Conservation (phyloP, 2,329 filamentous ascomycete genomes). For the Akanthomyces uredinophilus region DNA sequence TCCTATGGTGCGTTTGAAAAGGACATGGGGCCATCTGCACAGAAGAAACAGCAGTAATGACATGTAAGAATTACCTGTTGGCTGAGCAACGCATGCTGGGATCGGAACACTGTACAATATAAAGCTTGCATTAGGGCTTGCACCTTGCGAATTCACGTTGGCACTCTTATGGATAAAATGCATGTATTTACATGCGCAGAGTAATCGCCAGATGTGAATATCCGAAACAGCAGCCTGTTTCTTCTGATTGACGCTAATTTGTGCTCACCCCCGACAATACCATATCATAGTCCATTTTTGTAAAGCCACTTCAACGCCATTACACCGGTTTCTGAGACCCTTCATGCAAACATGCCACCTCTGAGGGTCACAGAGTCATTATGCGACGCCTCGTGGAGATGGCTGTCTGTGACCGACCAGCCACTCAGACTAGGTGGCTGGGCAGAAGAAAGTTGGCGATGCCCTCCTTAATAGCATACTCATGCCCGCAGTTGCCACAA, state of each 20-base stretch:
- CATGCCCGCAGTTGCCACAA: conserved; percentile 86
- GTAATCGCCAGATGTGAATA: neutral
- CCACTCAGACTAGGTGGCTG: conserved; percentile 69
- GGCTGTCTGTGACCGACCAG: neutral
- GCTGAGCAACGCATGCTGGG: neutral
- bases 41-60: conserved; percentile 63
- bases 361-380: neutral
- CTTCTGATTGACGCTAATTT: neutral
- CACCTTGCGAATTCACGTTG: neutral
- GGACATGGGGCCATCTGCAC: conserved; percentile 82
- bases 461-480: conserved; percentile 91
- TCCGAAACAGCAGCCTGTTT: neutral
- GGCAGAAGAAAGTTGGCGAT: conserved; percentile 95
- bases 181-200: neutral
- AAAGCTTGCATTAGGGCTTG: neutral
- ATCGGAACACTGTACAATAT: conserved; percentile 1
- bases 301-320: conserved; percentile 5
- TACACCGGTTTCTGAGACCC: neutral
- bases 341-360: neutral
- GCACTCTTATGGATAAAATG: neutral
- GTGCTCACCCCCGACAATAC: neutral
- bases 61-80: neutral
- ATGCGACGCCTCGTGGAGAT: neutral
- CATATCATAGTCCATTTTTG: neutral
- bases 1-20: conserved; percentile 95